These are phyloP conservation scores for Salvia splendens DNA, from an alignment of 257 asterid genomes.

Conservation along the genomic window DNA sequence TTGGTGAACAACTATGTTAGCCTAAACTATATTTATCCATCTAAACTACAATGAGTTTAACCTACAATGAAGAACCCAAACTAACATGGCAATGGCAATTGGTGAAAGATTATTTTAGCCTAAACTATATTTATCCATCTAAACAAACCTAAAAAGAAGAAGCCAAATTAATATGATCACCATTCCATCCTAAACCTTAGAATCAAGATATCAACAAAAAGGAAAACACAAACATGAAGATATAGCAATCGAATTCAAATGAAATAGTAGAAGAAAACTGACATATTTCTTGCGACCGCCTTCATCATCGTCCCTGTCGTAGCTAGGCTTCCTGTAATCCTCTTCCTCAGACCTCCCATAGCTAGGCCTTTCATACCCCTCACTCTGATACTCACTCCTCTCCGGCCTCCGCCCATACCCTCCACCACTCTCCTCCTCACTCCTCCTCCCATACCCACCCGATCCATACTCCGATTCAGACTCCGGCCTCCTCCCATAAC, in stretches of 20 bases:
- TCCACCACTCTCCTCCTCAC: slow-evolving; percentile 19
- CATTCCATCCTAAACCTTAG: not conserved
- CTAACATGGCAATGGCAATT: too few species aligned
- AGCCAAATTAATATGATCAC: too few species aligned
- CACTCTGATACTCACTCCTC: slow-evolving; percentile 36
- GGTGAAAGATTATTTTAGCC: too few species aligned
- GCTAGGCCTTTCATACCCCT: slow-evolving; percentile 55
- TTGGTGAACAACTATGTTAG: too few species aligned
- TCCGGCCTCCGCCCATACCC: slow-evolving; percentile 38
- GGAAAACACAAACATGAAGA: not conserved
- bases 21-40: too few species aligned
- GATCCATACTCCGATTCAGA: slow-evolving; percentile 30
- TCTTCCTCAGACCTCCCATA: slow-evolving; percentile 70
- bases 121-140: too few species aligned
- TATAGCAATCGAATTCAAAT: slow-evolving; percentile 3
- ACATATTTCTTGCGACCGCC: slow-evolving; percentile 81
- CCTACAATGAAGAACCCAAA: too few species aligned
- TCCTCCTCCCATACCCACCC: slow-evolving; percentile 31
- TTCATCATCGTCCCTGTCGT: slow-evolving; percentile 54
- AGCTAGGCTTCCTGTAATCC: slow-evolving; percentile 52
- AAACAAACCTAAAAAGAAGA: too few species aligned
- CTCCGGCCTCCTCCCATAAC: slow-evolving; percentile 37
- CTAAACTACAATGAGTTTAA: too few species aligned
- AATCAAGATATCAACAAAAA: slow-evolving; percentile 9
- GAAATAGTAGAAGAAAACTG: slow-evolving; percentile 23